These are phyloP conservation scores for Alternaria viburni DNA, from an alignment of 2,329 filamentous ascomycete genomes.

Conservation along the genomic window DNA sequence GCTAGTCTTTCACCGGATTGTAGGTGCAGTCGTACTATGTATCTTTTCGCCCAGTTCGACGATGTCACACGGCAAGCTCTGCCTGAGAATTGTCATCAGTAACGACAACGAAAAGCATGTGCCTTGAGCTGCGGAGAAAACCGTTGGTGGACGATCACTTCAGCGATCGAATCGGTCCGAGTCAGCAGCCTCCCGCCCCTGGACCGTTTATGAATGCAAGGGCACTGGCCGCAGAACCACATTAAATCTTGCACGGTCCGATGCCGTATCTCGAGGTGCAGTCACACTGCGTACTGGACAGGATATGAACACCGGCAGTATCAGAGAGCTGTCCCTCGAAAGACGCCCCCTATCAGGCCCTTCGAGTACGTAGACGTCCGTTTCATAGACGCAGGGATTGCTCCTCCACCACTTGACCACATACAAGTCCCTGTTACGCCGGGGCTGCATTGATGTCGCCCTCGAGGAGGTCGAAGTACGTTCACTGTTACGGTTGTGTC, in stretches of 20 bases:
- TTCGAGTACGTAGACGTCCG: not conserved
- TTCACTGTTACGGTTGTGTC: not conserved
- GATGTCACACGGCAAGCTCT: rapidly evolving
- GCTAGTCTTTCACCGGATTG: not conserved
- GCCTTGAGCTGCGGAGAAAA: not conserved
- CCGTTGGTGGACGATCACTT: not conserved
- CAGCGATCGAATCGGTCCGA: not conserved
- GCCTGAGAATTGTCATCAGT: not conserved
- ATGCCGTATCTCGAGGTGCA: not conserved
- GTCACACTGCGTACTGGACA: not conserved
- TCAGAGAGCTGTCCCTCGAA: not conserved
- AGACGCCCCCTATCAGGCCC: not conserved
- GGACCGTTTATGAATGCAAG: not conserved
- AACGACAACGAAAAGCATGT: not conserved
- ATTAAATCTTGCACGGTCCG: not conserved
- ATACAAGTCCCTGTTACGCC: not conserved
- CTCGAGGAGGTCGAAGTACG: not conserved
- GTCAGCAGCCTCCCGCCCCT: not conserved
- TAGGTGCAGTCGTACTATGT: not conserved
- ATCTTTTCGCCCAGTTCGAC: not conserved
- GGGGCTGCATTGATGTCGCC: not conserved
- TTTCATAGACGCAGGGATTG: not conserved
- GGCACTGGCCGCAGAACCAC: not conserved
- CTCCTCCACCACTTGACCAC: not conserved
- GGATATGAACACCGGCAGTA: not conserved